These are phyloP conservation scores for Abortiporus biennis DNA, from an alignment of 1,284 basidiomycete genomes.

Conservation along the genomic window DNA sequence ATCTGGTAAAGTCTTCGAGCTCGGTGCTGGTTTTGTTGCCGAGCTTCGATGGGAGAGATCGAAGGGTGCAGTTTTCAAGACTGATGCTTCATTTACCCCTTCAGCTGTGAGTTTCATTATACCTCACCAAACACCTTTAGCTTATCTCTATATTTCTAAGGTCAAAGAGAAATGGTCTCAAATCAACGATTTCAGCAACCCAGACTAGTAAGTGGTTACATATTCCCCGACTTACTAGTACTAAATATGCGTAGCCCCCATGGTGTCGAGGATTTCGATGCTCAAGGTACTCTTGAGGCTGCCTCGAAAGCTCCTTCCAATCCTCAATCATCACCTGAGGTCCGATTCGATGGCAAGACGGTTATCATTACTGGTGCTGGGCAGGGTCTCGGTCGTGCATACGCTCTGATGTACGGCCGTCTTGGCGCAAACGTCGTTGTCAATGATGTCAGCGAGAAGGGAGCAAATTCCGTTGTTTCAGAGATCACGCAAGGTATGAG, in stretches of 20 bases:
- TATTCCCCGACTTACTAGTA: neutral
- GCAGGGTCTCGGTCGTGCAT: conserved; percentile 87
- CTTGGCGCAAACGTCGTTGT: conserved; percentile 96
- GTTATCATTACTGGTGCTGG: conserved; percentile 94
- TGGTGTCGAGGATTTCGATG: conserved; percentile 65
- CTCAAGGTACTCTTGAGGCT: conserved; percentile 62
- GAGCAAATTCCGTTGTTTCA: conserved; percentile 78
- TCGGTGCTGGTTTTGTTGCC: conserved; percentile 91
- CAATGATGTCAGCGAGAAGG: conserved; percentile 91
- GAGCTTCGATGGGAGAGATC: conserved; percentile 94
- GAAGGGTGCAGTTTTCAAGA: conserved; percentile 85
- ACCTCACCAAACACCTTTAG: neutral
- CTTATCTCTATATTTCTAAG: conserved; percentile 25
- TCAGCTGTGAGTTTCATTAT: conserved; percentile 62
- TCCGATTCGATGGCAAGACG: conserved; percentile 87
- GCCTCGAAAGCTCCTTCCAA: conserved; percentile 70
- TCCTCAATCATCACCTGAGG: conserved; percentile 61
- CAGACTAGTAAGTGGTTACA: conserved; percentile 58
- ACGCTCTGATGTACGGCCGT: conserved; percentile 87
- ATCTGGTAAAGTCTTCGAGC: conserved; percentile 87
- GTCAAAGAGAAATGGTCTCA: conserved; percentile 80
- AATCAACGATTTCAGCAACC: conserved; percentile 76
- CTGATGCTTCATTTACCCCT: conserved; percentile 89
- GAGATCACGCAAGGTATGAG: conserved; percentile 75
- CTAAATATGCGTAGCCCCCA: conserved; percentile 44